Base-by-base conservation (phyloP, 805 yeast species). In the Kodamaea leandrae region DNA sequence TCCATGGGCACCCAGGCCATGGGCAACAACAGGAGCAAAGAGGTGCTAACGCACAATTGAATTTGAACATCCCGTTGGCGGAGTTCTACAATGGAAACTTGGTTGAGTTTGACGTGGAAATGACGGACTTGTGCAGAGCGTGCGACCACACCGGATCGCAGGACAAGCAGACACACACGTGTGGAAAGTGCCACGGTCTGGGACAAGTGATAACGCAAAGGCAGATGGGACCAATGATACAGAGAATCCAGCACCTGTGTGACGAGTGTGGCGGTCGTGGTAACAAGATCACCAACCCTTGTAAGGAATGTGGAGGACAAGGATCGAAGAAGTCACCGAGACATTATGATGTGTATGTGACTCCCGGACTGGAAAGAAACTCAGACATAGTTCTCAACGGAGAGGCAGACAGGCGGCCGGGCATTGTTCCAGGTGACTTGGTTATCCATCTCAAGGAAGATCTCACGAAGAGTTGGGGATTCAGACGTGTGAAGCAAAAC, bases 141-240 rank as follows among this genome's bases (percentile, higher is more conserved):
- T 93, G 99, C 62, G 71, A 77, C 4, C 99, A 97, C 9, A 70
- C 84, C 4, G 99, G 99, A 1, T 80, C 93, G 1, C 76, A 79
- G 35, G 97, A 90, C 61, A 89, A 91, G 9, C 61, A 80, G 52
- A 71, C 70, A 7, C 82, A 80, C 40, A 62, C 58, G 24, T 93
- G 99, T 70, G 48, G 61, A 1, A 66, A 64, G 37, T 93, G 99
- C 68, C 60, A 71, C 9, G 99, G 99, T 4, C 63, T 66, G 18
- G 99, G 99, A 19, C 70, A 82, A 16, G 62, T 77, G 27, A 58
- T 81, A 6, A 76, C 82, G 41, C 73, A 78, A 37, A 71, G 83
- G 44, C 95, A 90, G 58, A 63, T 91, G 49, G 97, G 87, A 0
- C 95, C 95, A 4, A 86, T 93, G 88, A 68, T 86, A 46, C 98